Evolutionary conservation across 2,329 filamentous ascomycete species (phyloP).

Genomic region (Xylariaceae sp.): DNA sequence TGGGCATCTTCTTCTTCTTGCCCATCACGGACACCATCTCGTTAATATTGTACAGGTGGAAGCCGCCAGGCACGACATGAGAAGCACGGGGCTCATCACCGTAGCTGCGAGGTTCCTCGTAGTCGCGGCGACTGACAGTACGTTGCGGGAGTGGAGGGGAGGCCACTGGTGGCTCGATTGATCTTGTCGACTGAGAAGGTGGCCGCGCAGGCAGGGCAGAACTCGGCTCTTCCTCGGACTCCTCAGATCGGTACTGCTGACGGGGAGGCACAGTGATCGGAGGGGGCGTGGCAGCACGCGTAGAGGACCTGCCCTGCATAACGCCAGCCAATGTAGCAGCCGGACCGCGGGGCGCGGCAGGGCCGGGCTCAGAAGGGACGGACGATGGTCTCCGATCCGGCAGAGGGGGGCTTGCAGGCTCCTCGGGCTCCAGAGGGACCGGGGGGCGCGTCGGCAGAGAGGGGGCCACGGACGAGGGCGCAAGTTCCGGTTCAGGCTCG

Average conservation of each 20-base stretch:
- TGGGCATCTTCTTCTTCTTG: conserved; percentile 96
- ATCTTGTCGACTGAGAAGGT: conserved; percentile 18
- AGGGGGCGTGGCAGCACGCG: conserved; percentile 40
- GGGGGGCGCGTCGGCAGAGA: conserved; percentile 36
- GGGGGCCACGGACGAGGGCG: conserved; percentile 32
- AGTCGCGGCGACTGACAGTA: conserved; percentile 30
- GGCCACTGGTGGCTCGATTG: conserved; percentile 15
- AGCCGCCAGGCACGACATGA: conserved; percentile 64
- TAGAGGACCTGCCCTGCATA: conserved; percentile 39
- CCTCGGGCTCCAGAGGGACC: conserved; percentile 27
- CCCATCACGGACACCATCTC: conserved; percentile 97
- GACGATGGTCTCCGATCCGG: conserved; percentile 26
- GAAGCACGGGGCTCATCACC: conserved; percentile 16
- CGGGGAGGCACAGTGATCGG: conserved; percentile 41
- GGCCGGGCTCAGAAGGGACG: conserved; percentile 20
- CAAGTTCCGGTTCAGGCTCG: conserved; percentile 26
- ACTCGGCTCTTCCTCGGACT: conserved; percentile 57
- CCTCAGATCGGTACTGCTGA: conserved; percentile 56
- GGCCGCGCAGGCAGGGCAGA: conserved; percentile 32
- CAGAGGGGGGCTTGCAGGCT: conserved; percentile 31
- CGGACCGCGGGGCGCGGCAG: conserved; percentile 34
- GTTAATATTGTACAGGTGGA: conserved; percentile 93
- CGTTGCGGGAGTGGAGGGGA: conserved; percentile 20
- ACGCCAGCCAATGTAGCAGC: conserved; percentile 49
- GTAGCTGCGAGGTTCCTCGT: conserved; percentile 19